Evolutionary conservation across 2,329 filamentous ascomycete species (phyloP).

Genomic region (Graphiopsis chlorocephala): DNA sequence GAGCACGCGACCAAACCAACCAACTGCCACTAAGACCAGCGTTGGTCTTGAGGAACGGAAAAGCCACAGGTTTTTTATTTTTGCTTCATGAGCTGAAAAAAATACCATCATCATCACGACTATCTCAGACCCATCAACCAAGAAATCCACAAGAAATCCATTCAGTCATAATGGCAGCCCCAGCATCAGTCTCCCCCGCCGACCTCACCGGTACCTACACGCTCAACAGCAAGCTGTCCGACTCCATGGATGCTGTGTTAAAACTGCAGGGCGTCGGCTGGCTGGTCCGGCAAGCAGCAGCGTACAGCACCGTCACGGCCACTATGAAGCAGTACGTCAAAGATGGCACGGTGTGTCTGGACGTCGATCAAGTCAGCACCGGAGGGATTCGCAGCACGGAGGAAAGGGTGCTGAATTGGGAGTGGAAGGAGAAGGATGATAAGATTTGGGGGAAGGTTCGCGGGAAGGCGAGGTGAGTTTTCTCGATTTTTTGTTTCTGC

Average conservation of each 20-base stretch:
- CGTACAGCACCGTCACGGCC: constrained; percentile 66
- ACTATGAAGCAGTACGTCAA: constrained; percentile 52
- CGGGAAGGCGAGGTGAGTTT: constrained; percentile 52
- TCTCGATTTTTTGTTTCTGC: background rate
- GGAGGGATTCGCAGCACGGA: constrained; percentile 68
- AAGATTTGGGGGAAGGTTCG: constrained; percentile 73
- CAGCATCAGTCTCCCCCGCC: constrained; percentile 61
- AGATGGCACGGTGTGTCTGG: constrained; percentile 34
- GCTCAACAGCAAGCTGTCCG: constrained; percentile 75
- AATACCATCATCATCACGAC: background rate
- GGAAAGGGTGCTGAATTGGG: constrained; percentile 56
- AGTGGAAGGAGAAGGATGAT: constrained; percentile 66
- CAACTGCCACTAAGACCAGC: too few species aligned
- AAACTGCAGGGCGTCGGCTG: constrained; percentile 52
- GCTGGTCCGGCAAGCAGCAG: constrained; percentile 52
- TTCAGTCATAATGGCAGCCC: constrained; percentile 62
- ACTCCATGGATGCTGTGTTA: constrained; percentile 66
- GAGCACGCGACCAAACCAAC: too few species aligned
- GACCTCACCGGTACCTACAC: constrained; percentile 68
- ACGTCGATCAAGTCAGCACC: constrained; percentile 64
- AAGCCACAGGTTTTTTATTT: too few species aligned
- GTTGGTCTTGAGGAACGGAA: too few species aligned
- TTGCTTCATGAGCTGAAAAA: background rate
- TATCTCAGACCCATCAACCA: background rate
- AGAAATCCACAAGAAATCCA: background rate